These are phyloP conservation scores for Beta lomatogona DNA, from an alignment of 179 eudicot species.

Conservation along the genomic window DNA sequence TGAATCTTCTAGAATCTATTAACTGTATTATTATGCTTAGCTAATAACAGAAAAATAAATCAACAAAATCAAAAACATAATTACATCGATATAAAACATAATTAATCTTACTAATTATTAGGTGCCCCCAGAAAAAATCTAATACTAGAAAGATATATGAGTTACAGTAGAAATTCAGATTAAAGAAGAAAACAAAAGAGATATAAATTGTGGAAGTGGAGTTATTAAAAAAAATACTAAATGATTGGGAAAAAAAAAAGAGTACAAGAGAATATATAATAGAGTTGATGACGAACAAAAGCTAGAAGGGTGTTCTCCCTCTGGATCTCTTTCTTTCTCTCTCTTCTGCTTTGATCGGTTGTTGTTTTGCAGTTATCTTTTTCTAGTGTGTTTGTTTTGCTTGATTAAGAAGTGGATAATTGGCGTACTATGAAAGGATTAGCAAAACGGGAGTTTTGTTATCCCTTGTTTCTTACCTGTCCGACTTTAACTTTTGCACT, in stretches of 20 bases:
- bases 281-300: slow-evolving; percentile 11
- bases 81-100: neutral
- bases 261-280: neutral
- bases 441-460: neutral
- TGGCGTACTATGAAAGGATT: neutral
- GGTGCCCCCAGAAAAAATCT: too few relatives aligned
- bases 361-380: slow-evolving; percentile 26
- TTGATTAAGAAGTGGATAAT: slow-evolving; percentile 8
- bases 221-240: neutral
- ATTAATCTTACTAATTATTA: neutral
- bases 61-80: neutral
- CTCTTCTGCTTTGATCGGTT: neutral
- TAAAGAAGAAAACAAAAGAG: neutral
- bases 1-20: neutral
- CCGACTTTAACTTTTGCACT: too few relatives aligned
- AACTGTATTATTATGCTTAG: neutral
- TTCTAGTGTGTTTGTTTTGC: neutral
- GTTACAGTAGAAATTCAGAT: neutral
- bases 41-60: neutral
- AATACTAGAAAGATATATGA: too few relatives aligned
- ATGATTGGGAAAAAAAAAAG: too few relatives aligned
- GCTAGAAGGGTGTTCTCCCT: neutral
- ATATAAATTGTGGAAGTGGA: neutral
- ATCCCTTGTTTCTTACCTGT: neutral
- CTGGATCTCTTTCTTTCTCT: neutral